Conservation (phyloP, 495 filamentous ascomycete genomes). For the Hyaloscypha hepaticicola region DNA sequence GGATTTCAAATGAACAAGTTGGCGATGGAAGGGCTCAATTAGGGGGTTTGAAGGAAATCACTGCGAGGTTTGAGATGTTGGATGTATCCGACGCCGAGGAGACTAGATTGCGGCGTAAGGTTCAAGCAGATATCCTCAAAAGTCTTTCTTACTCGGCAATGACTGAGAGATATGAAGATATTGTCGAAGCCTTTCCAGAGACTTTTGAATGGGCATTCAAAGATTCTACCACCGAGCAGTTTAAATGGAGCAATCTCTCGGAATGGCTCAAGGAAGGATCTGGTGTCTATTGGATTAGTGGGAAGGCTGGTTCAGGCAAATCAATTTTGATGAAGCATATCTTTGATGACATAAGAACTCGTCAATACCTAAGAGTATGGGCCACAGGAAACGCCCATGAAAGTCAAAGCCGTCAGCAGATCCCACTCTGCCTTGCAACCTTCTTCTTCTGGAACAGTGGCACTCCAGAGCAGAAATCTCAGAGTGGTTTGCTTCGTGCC, state of each 20-base stretch:
- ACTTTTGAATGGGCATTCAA: conserved; percentile 35
- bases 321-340: conserved; percentile 43
- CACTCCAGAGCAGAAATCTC: conserved; percentile 40
- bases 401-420: background rate
- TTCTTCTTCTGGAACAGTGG: conserved; percentile 47
- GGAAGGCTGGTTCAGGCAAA: conserved; percentile 42
- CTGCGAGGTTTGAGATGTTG: background rate
- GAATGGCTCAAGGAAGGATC: conserved; percentile 26
- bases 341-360: conserved; percentile 18
- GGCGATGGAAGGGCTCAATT: too few species aligned
- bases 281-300: conserved; percentile 38
- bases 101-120: background rate
- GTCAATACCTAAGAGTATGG: conserved; percentile 27
- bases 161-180: conserved; percentile 31
- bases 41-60: background rate
- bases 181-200: conserved; percentile 27
- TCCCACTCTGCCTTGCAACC: conserved; percentile 22
- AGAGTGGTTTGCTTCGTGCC: conserved; percentile 41
- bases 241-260: conserved; percentile 18
- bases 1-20: background rate
- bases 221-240: conserved; percentile 1
- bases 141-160: conserved; percentile 29
- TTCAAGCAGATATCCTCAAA: conserved; percentile 23
- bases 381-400: background rate
- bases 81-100: background rate